A percentile compares a stretch with the other conserved stretches of the same genome.
These are phyloP conservation scores for Cystobasidium slooffiae DNA, from an alignment of 1,284 basidiomycete genomes.

Conservation along the genomic window DNA sequence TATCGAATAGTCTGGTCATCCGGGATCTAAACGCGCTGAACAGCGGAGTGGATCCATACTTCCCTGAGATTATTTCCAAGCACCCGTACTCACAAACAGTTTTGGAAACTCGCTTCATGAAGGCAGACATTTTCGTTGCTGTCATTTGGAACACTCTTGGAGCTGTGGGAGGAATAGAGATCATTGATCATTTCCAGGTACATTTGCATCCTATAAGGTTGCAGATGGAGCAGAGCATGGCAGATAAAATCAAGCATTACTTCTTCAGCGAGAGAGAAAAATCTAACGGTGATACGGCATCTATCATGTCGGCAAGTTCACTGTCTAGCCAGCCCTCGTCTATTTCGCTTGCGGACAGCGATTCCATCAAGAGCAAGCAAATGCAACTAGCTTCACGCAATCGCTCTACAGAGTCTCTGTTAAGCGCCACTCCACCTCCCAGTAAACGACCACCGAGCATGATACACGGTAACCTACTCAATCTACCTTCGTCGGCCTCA, in stretches of 20 bases:
- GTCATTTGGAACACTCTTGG: slow-evolving; percentile 80
- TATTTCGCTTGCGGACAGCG: not conserved
- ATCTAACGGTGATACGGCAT: slow-evolving; percentile 5
- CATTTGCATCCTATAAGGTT: slow-evolving; percentile 84
- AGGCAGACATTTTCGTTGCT: slow-evolving; percentile 50
- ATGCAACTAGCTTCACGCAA: slow-evolving; percentile 3
- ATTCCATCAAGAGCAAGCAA: not conserved
- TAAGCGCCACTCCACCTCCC: not conserved
- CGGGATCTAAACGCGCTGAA: slow-evolving; percentile 82
- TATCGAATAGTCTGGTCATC: slow-evolving; percentile 76
- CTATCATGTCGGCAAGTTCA: not conserved
- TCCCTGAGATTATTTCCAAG: slow-evolving; percentile 86
- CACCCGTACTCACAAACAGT: slow-evolving; percentile 21
- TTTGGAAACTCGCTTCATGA: slow-evolving; percentile 42
- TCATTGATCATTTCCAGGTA: slow-evolving; percentile 82
- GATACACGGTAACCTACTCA: slow-evolving; percentile 8
- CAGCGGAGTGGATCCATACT: slow-evolving; percentile 79
- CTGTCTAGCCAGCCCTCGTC: not conserved
- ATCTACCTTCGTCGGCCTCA: slow-evolving; percentile 10
- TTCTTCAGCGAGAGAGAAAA: slow-evolving; percentile 62
- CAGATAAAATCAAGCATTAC: slow-evolving; percentile 84
- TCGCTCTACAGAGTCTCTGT: slow-evolving; percentile 10
- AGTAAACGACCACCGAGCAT: not conserved
- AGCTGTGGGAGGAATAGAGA: slow-evolving; percentile 90
- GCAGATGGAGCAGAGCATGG: slow-evolving; percentile 82